Evolutionary conservation across 352 stramenopile species (phyloP), one percentile per base, ranked within the genome.

Genomic region (Phytophthora meadii): DNA sequence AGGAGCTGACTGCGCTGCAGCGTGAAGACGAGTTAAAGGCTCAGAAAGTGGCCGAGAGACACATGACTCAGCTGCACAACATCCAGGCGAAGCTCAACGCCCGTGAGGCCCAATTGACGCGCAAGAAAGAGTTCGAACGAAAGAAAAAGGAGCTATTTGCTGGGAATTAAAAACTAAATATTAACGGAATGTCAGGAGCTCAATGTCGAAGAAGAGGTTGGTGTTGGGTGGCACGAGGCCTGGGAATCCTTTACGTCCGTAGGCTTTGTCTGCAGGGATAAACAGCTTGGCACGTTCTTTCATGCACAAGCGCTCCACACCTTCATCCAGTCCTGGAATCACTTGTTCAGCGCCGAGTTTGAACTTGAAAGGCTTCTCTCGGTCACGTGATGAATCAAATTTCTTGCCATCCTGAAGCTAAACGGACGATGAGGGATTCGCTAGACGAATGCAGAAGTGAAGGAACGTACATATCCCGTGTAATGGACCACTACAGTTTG

Each of bases 141-240:
- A 90, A 90, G 70, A 87, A 87, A 49, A 90, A 83, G 52, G 70
- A 85, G 44, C 42, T 89, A 10, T 78, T 89, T 36, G 47, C 61
- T 6, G 25, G 52, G 28, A 28, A 22, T 14, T 47, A 66, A 14
- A 10, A 8, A 12, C 30, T 36, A 36, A 36, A 27, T 58, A 40
- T 56, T 70, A 92, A 65, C 86, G 82, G 59, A 94, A 95, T 52
- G 88, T 89, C 27, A 98, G 67, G 15, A 98, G 69, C 61, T 98
- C 93, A 11, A 98, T 82, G 65, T 98, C 94, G 64, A 98, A 98
- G 24, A 95, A 86, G 24, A 98, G 74, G 68, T 96, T 92, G 24
- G 91, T 97, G 74, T 98, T 97, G 36, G 92, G 90, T 2, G 93
- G 92, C 34, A 98, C 76, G n/a, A 95, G 79, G 9, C 86, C 87